Evolutionary conservation across 2,329 filamentous ascomycete species (phyloP), one percentile per base, ranked within the genome.

Genomic region (Botrytis squamosa): DNA sequence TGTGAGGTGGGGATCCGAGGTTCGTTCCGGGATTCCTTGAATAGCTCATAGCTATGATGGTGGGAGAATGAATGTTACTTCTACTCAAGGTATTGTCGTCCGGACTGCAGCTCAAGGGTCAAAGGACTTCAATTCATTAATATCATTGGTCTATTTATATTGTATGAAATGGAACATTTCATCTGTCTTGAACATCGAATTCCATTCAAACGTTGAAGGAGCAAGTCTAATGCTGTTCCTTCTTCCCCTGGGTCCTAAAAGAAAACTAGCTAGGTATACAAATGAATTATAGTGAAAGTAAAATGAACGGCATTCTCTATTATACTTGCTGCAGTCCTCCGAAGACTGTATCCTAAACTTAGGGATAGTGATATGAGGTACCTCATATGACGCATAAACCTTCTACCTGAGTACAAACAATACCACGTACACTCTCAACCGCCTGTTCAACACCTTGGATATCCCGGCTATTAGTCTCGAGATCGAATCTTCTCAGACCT

Each of bases 401-500:
- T 4, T 36, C 25, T 36, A 7, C 29, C n/a, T 12, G 49, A 49
- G 29, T n/a, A 33, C 68, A 72, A 14, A 72, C 5, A 22, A 38
- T 20, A 38, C 20, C 70, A 64, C 62, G 70, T 12, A 66, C 33
- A 25, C 22, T 25, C 52, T 66, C 38, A 12, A 44, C 36, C 20
- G 20, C 44, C 16, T 57, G 44, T n/a, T 36, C 60, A 44, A 65
- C 3, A 25, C 33, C 36, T 44, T 38, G 6, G 55, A 12, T 4
- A 33, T 66, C 36, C n/a, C 12, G 4, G 14, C 6, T 33, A 46
- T 25, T 52, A 44, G 64, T 71, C 60, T 65, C 60, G 16, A 71
- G 40, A 65, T 42, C 18, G 14, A 71, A 71, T 18, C 20, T 18
- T 14, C n/a, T n/a, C 18, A 71, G 49, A 29, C 70, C 70, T 36